Percentiles rank a stretch among this genome's conserved stretches.
Evolutionary conservation across 768 basidiomycete species (phyloP).

Genomic region (Naematelia aurantialba): DNA sequence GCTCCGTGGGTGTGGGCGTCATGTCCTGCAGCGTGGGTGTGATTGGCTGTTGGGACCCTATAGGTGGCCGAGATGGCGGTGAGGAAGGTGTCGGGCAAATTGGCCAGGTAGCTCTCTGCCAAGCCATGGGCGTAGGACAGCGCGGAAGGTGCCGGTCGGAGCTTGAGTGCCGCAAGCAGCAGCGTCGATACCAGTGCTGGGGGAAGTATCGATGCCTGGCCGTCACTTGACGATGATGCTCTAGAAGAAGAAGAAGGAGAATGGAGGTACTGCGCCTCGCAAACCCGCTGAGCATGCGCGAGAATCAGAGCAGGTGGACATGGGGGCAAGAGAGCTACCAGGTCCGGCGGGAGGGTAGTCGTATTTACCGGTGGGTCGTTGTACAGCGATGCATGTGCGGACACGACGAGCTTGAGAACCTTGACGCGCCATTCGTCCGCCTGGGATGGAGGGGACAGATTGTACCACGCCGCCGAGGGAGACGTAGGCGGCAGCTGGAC

Average conservation of each 20-base stretch:
- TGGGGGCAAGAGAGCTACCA: slow-evolving; percentile 17
- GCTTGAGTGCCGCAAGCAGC: slow-evolving; percentile 34
- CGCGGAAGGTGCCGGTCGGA: slow-evolving; percentile 17
- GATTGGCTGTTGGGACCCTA: too few species aligned
- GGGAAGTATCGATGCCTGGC: slow-evolving; percentile 15
- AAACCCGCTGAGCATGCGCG: slow-evolving; percentile 9
- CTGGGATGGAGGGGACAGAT: not conserved
- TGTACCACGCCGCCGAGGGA: not conserved
- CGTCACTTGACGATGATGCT: not conserved
- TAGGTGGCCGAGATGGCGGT: slow-evolving; percentile 15
- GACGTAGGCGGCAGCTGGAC: not conserved
- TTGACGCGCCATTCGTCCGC: slow-evolving; percentile 33
- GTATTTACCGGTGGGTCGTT: slow-evolving; percentile 27
- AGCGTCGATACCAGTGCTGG: slow-evolving; percentile 37
- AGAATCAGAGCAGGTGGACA: slow-evolving; percentile 19
- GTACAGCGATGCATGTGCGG: slow-evolving; percentile 30
- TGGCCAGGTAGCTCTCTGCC: slow-evolving; percentile 32
- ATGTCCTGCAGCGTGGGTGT: too few species aligned
- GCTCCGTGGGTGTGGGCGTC: too few species aligned
- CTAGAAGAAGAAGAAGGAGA: not conserved
- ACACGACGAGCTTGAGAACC: slow-evolving; percentile 34
- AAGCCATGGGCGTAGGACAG: slow-evolving; percentile 27
- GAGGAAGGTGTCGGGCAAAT: slow-evolving; percentile 30
- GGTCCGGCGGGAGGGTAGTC: slow-evolving; percentile 8
- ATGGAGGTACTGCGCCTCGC: slow-evolving; percentile 5